Conservation (phyloP, 306 rosid genomes). For the Lablab purpureus region DNA sequence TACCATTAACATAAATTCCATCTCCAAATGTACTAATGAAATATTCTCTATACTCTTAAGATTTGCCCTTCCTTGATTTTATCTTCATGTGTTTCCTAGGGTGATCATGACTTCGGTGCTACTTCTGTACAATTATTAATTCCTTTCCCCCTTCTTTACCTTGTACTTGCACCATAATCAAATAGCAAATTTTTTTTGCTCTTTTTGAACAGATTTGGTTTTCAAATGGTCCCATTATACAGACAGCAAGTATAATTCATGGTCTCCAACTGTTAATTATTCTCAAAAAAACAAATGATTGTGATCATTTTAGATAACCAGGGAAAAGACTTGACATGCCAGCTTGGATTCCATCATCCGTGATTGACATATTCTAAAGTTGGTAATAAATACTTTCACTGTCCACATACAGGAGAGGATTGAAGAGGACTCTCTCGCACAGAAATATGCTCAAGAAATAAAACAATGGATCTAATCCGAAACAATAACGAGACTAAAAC, state of each 20-base stretch:
- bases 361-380: conserved; percentile 40
- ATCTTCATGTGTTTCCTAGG: conserved; percentile 21
- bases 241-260: conserved; percentile 46
- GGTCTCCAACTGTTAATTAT: conserved; percentile 38
- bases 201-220: conserved; percentile 29
- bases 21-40: conserved; percentile 21
- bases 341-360: conserved; percentile 50
- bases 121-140: conserved; percentile 1
- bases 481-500: conserved; percentile 32
- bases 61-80: not conserved
- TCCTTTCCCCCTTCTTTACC: conserved; percentile 19
- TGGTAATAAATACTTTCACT: conserved; percentile 18
- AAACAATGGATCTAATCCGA: conserved; percentile 31
- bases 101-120: conserved; percentile 36
- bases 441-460: conserved; percentile 45
- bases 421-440: conserved; percentile 23
- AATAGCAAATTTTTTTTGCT: conserved; percentile 30
- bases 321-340: conserved; percentile 48
- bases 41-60: conserved; percentile 11
- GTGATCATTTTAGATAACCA: conserved; percentile 37
- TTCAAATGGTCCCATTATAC: conserved; percentile 31
- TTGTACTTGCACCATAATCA: conserved; percentile 31
- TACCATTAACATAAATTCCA: conserved; percentile 16
- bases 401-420: conserved; percentile 39
- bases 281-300: conserved; percentile 38